Base-by-base conservation (phyloP, 805 yeast species). In the Candida vartiovaarae region DNA sequence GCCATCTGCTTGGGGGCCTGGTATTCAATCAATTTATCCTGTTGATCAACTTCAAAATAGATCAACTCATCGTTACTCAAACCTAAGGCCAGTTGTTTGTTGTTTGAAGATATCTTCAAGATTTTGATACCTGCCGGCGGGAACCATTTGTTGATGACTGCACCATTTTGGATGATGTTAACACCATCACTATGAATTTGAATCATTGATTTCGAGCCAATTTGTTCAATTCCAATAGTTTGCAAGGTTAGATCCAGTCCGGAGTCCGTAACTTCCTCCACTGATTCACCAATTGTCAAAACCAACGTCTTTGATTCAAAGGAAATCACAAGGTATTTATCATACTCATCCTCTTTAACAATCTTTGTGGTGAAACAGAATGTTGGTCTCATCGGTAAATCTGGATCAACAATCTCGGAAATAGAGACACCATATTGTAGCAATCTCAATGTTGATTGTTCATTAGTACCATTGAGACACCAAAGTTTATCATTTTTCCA, bases 51-150 rank as follows among this genome's bases (percentile, higher is more conserved):
- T 61, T 91, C 97, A 61, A 93, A 91, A 62, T 91, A 91, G 3
- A 83, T 81, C 4, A 91, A 53, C 44, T 84, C 90, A 43, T 79
- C 70, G 54, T 82, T 85, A 2, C 93, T 80, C 4, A 93, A 62
- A 0, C 81, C 88, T 4, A 91, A 53, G 0, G 75, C 78, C 1
- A 90, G 66, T 61, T 93, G 98, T 3, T 74, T 70, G 25, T 71
- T 66, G 15, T 88, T 86, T 3, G 82, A 63, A 1, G 85, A 58
- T 1, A 87, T 82, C n/a, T 68, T 64, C 0, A 74, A 54, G 34
- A 93, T 71, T 25, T 73, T 67, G 23, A 80, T 75, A 3, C 93
- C 95, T 0, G 82, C 79, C 0, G 96, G 95, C 1, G 95, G 87
- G 28, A 62, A 67, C 98, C 98, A 93, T 48, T 83, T 83, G 10